Conservation (phyloP, 805 yeast genomes). For the Sporopachydermia lactativora region DNA sequence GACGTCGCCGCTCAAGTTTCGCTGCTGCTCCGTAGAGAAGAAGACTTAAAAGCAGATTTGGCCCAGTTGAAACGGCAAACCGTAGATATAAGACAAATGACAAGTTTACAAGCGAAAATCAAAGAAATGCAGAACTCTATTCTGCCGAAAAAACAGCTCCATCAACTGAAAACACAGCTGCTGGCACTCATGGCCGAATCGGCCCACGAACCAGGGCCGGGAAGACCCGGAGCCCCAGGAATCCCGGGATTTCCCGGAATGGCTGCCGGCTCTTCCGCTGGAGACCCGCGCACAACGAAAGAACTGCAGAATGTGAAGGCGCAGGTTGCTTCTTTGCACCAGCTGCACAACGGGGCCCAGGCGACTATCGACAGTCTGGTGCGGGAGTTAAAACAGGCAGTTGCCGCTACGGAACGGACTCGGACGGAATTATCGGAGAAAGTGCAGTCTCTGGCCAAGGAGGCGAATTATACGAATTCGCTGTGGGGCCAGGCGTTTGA, state of each 20-base stretch:
- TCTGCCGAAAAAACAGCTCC: constrained; percentile 1
- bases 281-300: not conserved
- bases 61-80: not conserved
- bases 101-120: not conserved
- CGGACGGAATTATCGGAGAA: not conserved
- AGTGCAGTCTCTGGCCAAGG: not conserved
- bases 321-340: not conserved
- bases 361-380: not conserved
- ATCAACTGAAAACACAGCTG: not conserved
- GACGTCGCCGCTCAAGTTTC: too few relatives aligned
- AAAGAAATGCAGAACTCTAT: not conserved
- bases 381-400: not conserved
- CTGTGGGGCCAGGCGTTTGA: not conserved
- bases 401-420: not conserved
- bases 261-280: too few relatives aligned
- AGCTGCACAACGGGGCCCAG: not conserved
- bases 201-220: too few relatives aligned
- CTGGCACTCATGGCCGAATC: not conserved
- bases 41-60: not conserved
- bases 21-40: not conserved
- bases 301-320: not conserved
- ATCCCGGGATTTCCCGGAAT: too few relatives aligned
- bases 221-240: too few relatives aligned
- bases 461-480: not conserved
- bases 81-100: not conserved